Evolutionary conservation across 306 rosid genomes (phyloP).

Genomic region (Betula pendula): DNA sequence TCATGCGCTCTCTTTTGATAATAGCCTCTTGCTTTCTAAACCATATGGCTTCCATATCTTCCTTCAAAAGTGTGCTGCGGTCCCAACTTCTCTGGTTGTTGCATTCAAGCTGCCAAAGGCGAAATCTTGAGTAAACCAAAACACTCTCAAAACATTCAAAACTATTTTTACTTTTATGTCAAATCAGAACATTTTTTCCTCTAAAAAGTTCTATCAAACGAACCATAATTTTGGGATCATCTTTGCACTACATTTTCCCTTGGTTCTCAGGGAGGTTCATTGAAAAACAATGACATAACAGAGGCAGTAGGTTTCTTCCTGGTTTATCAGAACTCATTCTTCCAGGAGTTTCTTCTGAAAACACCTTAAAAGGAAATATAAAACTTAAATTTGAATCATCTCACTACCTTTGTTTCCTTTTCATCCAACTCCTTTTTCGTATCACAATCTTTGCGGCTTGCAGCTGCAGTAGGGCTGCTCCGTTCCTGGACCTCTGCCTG

Average conservation of each 20-base stretch:
- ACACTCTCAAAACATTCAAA: no score
- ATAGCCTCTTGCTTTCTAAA: constrained; percentile 66
- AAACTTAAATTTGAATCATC: neutral
- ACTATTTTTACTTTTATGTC: no score
- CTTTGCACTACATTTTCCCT: no score
- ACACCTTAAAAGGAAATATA: neutral
- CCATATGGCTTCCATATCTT: constrained; percentile 57
- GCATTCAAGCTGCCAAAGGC: constrained; percentile 48
- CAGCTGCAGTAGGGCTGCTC: constrained; percentile 24
- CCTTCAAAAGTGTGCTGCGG: constrained; percentile 51
- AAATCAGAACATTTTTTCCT: no score
- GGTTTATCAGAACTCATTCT: constrained; percentile 7
- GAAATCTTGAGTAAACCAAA: neutral
- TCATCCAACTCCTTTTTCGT: constrained; percentile 43
- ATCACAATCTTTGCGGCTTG: constrained; percentile 22
- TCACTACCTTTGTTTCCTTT: constrained; percentile 45
- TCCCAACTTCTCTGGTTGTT: constrained; percentile 60
- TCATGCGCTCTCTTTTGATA: constrained; percentile 75
- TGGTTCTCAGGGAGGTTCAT: neutral
- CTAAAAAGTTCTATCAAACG: no score
- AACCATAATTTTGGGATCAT: no score
- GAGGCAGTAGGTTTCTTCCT: neutral
- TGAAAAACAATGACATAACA: neutral
- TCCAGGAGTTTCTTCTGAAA: neutral
- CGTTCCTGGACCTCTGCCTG: constrained; percentile 31